phyloP scores from a whole-genome alignment of 2,329 filamentous ascomycete species.

The Albophoma yamanashiensis region DNA sequence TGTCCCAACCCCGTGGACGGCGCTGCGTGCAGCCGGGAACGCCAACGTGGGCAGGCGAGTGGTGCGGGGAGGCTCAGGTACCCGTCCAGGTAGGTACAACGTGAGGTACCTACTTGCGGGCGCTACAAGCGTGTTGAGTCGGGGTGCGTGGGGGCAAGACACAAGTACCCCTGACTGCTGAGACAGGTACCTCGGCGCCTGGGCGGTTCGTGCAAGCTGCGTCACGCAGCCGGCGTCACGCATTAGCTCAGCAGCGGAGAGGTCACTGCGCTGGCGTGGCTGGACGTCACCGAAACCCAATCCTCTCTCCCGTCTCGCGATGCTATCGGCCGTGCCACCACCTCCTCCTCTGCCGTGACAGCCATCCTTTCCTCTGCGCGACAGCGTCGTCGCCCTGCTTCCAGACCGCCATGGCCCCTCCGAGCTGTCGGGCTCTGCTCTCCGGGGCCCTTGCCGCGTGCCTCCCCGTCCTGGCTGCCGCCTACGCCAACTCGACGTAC shows the following conservation, averaged over 20 bases:
- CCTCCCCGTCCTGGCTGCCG: constrained; percentile 28
- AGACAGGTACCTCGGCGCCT: not conserved
- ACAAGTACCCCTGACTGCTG: not conserved
- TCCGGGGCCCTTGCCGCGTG: constrained; percentile 24
- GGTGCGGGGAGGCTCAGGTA: not conserved
- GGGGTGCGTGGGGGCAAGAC: not conserved
- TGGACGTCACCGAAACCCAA: not conserved
- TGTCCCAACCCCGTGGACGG: not conserved
- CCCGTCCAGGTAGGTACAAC: not conserved
- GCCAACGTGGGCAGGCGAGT: not conserved
- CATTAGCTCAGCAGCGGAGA: not conserved
- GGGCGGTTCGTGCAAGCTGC: not conserved
- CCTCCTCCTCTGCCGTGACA: constrained; percentile 26
- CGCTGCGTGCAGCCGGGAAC: not conserved
- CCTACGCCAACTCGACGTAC: constrained; percentile 43
- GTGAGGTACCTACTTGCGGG: not conserved
- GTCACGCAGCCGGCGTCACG: not conserved
- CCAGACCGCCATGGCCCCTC: constrained; percentile 26
- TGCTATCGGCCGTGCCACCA: constrained; percentile 37
- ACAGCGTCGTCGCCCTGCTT: constrained; percentile 8
- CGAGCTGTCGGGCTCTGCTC: constrained; percentile 24
- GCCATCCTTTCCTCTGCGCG: not conserved
- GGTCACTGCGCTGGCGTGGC: not conserved
- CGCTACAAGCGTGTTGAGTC: too few relatives aligned
- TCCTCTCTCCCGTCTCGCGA: constrained; percentile 22